These are phyloP conservation scores for Phytophthora hibernalis DNA, from an alignment of 352 stramenopile genomes.

Conservation along the genomic window DNA sequence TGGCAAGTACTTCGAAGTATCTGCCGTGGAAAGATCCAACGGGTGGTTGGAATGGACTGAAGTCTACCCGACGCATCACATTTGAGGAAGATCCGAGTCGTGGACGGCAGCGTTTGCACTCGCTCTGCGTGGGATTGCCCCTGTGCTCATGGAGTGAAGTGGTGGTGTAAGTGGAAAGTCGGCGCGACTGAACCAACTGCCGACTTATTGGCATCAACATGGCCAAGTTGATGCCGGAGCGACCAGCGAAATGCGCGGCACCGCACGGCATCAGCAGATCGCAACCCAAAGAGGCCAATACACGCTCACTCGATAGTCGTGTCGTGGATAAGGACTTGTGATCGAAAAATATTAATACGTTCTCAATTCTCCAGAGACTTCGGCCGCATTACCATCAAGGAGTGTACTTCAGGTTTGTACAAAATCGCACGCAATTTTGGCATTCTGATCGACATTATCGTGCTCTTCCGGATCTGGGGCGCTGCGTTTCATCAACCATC, in stretches of 20 bases:
- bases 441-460: no score
- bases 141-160: neutral
- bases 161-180: neutral
- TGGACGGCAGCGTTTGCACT: no score
- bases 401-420: no score
- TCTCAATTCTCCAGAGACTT: no score
- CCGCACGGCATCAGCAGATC: neutral
- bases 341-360: no score
- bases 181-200: neutral
- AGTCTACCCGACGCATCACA: neutral
- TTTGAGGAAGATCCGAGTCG: neutral
- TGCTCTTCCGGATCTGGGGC: no score
- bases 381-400: no score
- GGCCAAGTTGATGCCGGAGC: neutral
- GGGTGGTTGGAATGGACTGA: neutral
- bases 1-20: neutral
- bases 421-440: no score
- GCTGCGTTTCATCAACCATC: no score
- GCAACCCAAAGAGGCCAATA: neutral
- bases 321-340: no score
- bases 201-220: conserved; percentile 4
- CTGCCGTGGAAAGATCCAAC: neutral
- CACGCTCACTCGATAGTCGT: no score
- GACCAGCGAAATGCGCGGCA: conserved; percentile 1
- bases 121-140: neutral